These are phyloP conservation scores for Fraxinus pennsylvanica DNA, from an alignment of 257 asterid genomes.

Conservation along the genomic window DNA sequence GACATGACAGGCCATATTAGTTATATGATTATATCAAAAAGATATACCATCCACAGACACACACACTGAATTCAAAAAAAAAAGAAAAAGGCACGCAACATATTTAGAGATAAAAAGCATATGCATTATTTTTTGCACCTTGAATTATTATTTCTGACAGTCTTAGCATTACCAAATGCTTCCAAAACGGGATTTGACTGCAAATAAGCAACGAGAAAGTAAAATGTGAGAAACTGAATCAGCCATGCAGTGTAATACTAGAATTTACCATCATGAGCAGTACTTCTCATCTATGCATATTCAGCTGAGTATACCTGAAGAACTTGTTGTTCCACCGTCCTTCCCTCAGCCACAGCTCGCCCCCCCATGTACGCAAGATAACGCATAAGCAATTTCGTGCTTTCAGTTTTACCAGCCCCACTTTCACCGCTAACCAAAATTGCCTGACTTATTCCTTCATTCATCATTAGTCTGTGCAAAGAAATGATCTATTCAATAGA, in stretches of 20 bases:
- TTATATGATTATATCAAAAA: not conserved
- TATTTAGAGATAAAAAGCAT: not conserved
- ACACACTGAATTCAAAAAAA: not conserved
- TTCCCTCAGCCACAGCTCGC: constrained; percentile 19
- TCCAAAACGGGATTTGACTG: constrained; percentile 19
- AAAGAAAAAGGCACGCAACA: not conserved
- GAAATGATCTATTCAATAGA: not conserved
- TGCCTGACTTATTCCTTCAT: constrained; percentile 16
- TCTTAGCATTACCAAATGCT: constrained; percentile 20
- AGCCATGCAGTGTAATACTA: not conserved
- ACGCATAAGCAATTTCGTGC: constrained; percentile 23
- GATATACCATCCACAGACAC: no score
- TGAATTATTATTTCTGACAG: constrained; percentile 21
- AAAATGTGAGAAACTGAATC: not conserved
- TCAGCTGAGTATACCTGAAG: constrained; percentile 12
- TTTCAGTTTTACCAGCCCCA: constrained; percentile 20
- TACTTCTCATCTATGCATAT: not conserved
- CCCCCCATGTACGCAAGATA: constrained; percentile 25
- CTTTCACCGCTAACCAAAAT: constrained; percentile 17
- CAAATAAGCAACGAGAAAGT: not conserved
- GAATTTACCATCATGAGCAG: not conserved
- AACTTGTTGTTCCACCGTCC: constrained; percentile 21
- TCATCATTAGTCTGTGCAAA: constrained; percentile 15
- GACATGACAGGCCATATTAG: not conserved
- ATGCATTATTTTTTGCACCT: constrained; percentile 10